Base-by-base conservation (phyloP, 441 rosid genomes). In the Dalechampia spathulata region DNA sequence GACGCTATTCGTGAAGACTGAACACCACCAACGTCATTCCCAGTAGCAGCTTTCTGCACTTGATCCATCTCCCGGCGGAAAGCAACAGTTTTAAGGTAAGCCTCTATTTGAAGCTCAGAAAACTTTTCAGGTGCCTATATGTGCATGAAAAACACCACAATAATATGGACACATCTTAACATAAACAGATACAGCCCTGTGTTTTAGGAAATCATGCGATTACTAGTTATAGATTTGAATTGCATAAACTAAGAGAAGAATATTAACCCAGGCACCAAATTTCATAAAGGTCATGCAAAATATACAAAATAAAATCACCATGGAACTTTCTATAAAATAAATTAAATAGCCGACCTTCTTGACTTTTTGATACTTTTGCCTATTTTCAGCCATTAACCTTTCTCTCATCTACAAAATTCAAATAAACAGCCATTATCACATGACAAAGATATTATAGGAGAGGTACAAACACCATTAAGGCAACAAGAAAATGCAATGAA, bases 41-140 rank as follows among this genome's bases (percentile, higher is more conserved):
- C 97, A 75, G 88, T 80, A 52, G 99, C 90, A 67, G 85, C 76
- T 75, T 76, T 87, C 77, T 93, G 96, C 63, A 87, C 97, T 74
- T 87, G 88, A 67, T 87, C 79, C 67, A 93, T 90, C 69, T 93
- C 96, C 44, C 88, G 95, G 27, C 99, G 97, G 67, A 90, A 86
- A 73, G 96, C 86, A 61, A 90, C 93, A 41, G 96, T 80, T 73
- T 90, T 90, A 65, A 93, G 97, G 56, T 93, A 93, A 61, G 99
- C 79, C 73, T 85, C 83, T 69, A 93, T 83, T 78, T 93, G 99
- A 57, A 93, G 75, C 76, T 87, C 96, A 9, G 97, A 93, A 63
- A 93, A 90, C 37, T 83, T 82, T 66, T 78, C 85, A 30, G 99
- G 97, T 38, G 83, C 90, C 97, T 93, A 72, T 41, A 71, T 15